Base-by-base conservation (phyloP, 805 yeast species). In the Huiozyma sinensis region DNA sequence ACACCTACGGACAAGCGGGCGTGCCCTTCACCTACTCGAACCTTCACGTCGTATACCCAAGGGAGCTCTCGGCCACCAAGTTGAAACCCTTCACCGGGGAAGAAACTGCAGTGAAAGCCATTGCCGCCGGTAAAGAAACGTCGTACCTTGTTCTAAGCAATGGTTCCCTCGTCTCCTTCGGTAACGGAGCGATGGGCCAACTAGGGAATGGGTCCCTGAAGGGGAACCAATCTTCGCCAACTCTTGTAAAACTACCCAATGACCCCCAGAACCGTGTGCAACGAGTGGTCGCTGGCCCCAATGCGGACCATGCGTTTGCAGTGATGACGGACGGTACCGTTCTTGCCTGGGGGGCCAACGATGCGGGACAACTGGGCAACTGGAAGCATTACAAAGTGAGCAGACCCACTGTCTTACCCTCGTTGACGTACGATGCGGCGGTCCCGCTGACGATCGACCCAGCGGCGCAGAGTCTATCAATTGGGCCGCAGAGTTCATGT, bases 151-250 rank as follows among this genome's bases (percentile, higher is more conserved):
- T 50, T 6, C 54, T 55, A 17, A 58, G 57, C 30, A 63, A 65
- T 24, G 43, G 73, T 5, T 60, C 59, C 13, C 64, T 66, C 40
- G 69, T 82, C 50, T 71, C 86, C 3, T 81, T 88, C 67, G 98
- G 98, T 17, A 79, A 79, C 55, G 95, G 97, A 5, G 60, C 82
- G 42, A 73, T 76, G 54, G 98, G 97, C 12, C 94, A 87, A 63
- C 68, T 88, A 44, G 98, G 97, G 27, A 74, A 76, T 38, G 87
- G 86, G 11, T 72, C 80, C 44, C 88, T 71, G 60, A 65, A 81
- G 33, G 95, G 88, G 60, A 80, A 84, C 12, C 83, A 80, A 56
- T 67, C 76, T 13, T 72, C 71, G 39, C 95, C 96, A 6, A 66
- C 73, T 13, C 73, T 74, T 37, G 58, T 89, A 47, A 62, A 59